Evolutionary conservation across 345 rosid genomes (phyloP).

Genomic region (Rhodamnia argentea): DNA sequence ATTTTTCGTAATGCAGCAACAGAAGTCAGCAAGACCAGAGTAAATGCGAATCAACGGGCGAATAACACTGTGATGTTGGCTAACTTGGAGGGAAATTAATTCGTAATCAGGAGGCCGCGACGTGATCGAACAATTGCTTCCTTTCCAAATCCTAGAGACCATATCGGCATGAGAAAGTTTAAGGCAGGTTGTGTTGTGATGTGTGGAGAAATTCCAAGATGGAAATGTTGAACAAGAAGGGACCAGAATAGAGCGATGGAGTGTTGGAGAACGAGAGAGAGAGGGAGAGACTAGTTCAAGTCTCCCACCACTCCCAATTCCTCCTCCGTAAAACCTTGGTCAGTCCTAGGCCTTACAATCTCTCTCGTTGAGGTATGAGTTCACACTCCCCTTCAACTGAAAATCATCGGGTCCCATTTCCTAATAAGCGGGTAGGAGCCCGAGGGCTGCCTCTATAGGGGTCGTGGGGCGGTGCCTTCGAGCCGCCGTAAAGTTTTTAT

Average conservation of each 20-base stretch:
- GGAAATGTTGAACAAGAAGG: background rate
- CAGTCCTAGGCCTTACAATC: background rate
- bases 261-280: background rate
- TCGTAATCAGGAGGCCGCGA: fast-evolving
- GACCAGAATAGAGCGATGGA: background rate
- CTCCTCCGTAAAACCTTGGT: background rate
- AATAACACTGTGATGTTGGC: background rate
- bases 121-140: fast-evolving
- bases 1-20: background rate
- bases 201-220: background rate
- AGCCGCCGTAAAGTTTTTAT: too few relatives aligned
- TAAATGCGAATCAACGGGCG: fast-evolving
- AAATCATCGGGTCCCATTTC: too few relatives aligned
- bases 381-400: too few relatives aligned
- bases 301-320: background rate
- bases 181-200: background rate
- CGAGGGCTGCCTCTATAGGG: too few relatives aligned
- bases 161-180: fast-evolving
- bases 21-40: background rate
- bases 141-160: background rate
- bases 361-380: too few relatives aligned
- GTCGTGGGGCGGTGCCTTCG: too few relatives aligned
- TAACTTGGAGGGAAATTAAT: background rate
- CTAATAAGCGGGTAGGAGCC: fast-evolving
- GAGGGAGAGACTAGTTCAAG: background rate